Base-by-base conservation (phyloP, 495 filamentous ascomycete genomes). In the Massariosphaeria phaeospora region DNA sequence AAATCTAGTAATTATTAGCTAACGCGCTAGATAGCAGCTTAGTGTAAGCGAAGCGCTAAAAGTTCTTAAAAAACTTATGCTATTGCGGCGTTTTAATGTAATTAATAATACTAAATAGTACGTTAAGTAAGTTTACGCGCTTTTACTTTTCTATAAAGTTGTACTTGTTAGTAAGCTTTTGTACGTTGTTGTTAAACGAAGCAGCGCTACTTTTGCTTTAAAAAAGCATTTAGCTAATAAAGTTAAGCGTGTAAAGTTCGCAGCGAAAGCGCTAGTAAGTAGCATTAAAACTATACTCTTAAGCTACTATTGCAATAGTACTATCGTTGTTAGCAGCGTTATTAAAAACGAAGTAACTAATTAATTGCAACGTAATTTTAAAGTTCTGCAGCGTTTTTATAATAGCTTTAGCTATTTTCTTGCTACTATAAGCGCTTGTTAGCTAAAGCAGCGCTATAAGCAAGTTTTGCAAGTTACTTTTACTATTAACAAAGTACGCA, bases 401-500 rank as follows among this genome's bases (percentile, higher is more conserved):
- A 11, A 47, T 27, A 17, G 20, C 26, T 20, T 47, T 27, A 29
- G 24, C 44, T 3, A 47, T 47, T 12, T 27, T 29, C 23, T 47
- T 27, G 26, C 44, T 27, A 15, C 25, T 47, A 27, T 47, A 27
- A 33, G 44, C 44, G 26, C 44, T 20, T 8, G 44, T 12, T 10
- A 47, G 44, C 44, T 47, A 27, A 20, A 27, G 44, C 25, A 47
- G 44, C 5, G 24, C 44, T 10, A 47, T 8, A 4, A 27, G 23
- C 18, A 33, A 20, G 24, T 30, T 13, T 15, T 15, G 11, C 6
- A 30, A 3, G 7, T n/a, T 33, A 13, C 44, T 27, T 3, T 20
- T 5, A 12, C 10, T 27, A 3, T n/a, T 33, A 33, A 15, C 44
- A 20, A 46, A 30, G 61, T 68, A 61, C 34, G 50, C 36, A 33